phyloP scores from a whole-genome alignment of 306 rosid genomes.

The Mimosa pudica region DNA sequence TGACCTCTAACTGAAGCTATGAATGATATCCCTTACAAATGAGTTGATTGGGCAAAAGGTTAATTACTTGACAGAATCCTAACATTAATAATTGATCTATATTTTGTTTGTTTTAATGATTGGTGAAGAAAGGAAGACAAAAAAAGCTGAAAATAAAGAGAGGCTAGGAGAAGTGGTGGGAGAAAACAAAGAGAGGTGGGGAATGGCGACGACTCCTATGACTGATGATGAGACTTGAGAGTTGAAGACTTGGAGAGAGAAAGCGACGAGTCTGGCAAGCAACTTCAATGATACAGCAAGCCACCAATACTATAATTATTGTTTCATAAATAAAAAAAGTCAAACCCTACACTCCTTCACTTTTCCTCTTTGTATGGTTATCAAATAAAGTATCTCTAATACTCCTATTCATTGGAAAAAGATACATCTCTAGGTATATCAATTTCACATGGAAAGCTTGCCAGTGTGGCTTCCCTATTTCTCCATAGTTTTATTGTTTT shows the following conservation, averaged over 20 bases:
- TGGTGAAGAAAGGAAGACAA: not conserved
- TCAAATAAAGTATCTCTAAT: no score
- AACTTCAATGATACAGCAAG: not conserved
- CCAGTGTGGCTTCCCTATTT: not conserved
- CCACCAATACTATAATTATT: not conserved
- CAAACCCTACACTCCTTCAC: not conserved
- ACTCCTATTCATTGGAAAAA: no score
- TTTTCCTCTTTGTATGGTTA: not conserved
- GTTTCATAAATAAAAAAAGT: not conserved
- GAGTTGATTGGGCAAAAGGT: no score
- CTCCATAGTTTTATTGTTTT: not conserved
- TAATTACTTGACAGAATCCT: no score
- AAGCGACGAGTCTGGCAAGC: not conserved
- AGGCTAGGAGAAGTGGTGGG: not conserved
- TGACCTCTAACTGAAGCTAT: no score
- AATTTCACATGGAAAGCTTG: not conserved
- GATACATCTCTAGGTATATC: not conserved
- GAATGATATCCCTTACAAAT: no score
- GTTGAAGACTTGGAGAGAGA: not conserved
- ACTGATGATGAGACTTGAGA: not conserved
- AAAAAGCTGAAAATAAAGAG: not conserved
- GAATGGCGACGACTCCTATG: not conserved
- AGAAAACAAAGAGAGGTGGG: not conserved
- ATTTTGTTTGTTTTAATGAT: no score
- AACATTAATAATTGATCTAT: not conserved